These are phyloP conservation scores for Penicillium sp. DNA, from an alignment of 2,329 filamentous ascomycete species.

Conservation along the genomic window DNA sequence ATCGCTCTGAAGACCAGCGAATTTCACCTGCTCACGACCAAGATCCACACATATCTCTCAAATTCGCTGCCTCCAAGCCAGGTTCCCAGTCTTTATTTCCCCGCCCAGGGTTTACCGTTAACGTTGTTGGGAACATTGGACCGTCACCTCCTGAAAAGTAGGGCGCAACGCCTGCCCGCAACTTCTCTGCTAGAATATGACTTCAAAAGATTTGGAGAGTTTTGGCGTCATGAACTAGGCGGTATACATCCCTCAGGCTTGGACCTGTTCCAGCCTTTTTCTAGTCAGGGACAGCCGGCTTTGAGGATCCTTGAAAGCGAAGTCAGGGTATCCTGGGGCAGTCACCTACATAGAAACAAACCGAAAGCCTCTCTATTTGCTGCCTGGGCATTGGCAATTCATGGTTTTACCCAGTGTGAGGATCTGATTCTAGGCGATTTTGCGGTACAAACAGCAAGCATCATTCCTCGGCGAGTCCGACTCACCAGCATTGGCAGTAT, in stretches of 20 bases:
- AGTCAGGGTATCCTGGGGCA: slow-evolving; percentile 12
- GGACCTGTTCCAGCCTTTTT: slow-evolving; percentile 19
- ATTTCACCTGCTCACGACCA: slow-evolving; percentile 20
- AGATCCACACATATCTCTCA: slow-evolving; percentile 29
- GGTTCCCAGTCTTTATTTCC: slow-evolving; percentile 42
- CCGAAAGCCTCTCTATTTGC: slow-evolving; percentile 41
- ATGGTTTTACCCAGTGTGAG: slow-evolving; percentile 43
- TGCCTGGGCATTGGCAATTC: slow-evolving; percentile 48
- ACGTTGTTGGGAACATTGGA: slow-evolving; percentile 40
- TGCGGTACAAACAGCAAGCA: slow-evolving; percentile 45
- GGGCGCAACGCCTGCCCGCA: slow-evolving; percentile 21
- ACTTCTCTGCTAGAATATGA: slow-evolving; percentile 23
- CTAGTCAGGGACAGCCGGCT: slow-evolving; percentile 17
- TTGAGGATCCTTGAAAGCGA: slow-evolving; percentile 14
- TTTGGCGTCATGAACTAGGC: slow-evolving; percentile 25
- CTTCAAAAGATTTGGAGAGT: slow-evolving; percentile 27
- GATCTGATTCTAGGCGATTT: slow-evolving; percentile 51
- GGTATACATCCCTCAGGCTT: slow-evolving; percentile 7
- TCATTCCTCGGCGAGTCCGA: slow-evolving; percentile 44
- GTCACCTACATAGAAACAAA: slow-evolving; percentile 19
- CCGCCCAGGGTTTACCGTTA: slow-evolving; percentile 38
- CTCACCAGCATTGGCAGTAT: slow-evolving; percentile 39
- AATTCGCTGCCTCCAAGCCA: slow-evolving; percentile 36
- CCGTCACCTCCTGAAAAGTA: slow-evolving; percentile 26
- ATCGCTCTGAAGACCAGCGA: slow-evolving; percentile 23